Percentiles rank a stretch among this genome's conserved stretches.
phyloP scores from a whole-genome alignment of 2,329 filamentous ascomycete species.

The Parastagonospora nodorum region DNA sequence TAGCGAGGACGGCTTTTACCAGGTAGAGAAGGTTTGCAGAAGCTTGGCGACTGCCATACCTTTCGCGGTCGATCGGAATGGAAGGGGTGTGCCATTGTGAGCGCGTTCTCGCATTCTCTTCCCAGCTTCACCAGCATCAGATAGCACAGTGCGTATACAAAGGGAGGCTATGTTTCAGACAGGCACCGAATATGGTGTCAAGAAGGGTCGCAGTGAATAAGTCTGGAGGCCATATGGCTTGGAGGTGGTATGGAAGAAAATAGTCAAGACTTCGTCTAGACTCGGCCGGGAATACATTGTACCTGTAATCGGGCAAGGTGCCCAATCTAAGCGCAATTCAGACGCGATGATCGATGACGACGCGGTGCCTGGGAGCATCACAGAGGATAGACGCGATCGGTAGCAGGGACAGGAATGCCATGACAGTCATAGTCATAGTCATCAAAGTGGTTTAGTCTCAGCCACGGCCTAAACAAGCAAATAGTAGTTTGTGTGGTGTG shows the following conservation, averaged over 20 bases:
- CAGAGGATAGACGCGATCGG: no score
- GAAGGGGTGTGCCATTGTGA: slow-evolving; percentile 22
- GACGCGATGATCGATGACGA: no score
- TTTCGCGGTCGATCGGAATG: slow-evolving; percentile 31
- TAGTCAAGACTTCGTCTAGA: no score
- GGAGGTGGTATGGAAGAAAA: neutral
- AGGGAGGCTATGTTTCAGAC: slow-evolving; percentile 14
- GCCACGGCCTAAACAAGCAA: slow-evolving; percentile 6
- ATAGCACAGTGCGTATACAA: slow-evolving; percentile 14
- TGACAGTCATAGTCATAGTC: no score
- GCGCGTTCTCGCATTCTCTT: slow-evolving; percentile 22
- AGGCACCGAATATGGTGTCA: neutral
- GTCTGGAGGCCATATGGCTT: neutral
- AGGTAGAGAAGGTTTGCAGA: slow-evolving; percentile 18
- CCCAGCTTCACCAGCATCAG: slow-evolving; percentile 10
- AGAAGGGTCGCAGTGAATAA: neutral
- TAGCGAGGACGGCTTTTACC: slow-evolving; percentile 24
- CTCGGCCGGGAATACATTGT: no score
- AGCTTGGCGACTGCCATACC: slow-evolving; percentile 28
- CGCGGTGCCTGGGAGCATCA: no score
- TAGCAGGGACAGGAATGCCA: no score
- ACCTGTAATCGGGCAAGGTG: no score
- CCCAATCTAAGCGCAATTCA: no score
- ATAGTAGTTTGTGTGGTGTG: neutral
- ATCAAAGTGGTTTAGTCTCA: neutral